phyloP scores from a whole-genome alignment of 495 filamentous ascomycete genomes.

The Corynascus novoguineensis region DNA sequence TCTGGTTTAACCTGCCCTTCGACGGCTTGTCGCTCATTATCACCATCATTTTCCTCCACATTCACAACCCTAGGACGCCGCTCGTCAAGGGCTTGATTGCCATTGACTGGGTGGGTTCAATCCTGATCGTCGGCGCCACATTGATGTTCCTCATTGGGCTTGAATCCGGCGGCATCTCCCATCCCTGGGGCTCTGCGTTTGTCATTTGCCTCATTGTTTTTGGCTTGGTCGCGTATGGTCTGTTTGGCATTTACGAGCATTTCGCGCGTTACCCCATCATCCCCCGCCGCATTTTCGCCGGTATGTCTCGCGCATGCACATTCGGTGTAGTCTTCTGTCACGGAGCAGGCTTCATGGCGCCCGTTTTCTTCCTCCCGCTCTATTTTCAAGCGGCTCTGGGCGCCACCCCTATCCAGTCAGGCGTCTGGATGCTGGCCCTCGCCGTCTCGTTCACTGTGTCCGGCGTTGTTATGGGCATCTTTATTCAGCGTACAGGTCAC shows the following conservation, averaged over 20 bases:
- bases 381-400: conserved; percentile 44
- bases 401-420: conserved; percentile 21
- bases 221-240: conserved; percentile 19
- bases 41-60: conserved; percentile 30
- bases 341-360: conserved; percentile 2
- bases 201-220: conserved; percentile 26
- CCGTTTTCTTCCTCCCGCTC: conserved; percentile 40
- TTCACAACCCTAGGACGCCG: conserved; percentile 20
- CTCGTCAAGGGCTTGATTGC: conserved; percentile 20
- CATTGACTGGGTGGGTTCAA: conserved; percentile 32
- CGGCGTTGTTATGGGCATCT: not conserved
- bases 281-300: conserved; percentile 26
- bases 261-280: conserved; percentile 28
- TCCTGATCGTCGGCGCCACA: conserved; percentile 24
- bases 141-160: conserved; percentile 28
- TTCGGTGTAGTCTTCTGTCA: conserved; percentile 25
- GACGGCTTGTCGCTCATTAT: conserved; percentile 23
- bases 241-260: conserved; percentile 16
- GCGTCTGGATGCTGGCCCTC: not conserved
- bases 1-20: conserved; percentile 36
- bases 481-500: not conserved
- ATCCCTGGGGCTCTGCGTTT: conserved; percentile 28
- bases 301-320: conserved; percentile 19
- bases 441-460: not conserved
- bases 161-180: conserved; percentile 16